Evolutionary conservation across 2,329 filamentous ascomycete species (phyloP).

Genomic region (Chaetothyriales sp.): DNA sequence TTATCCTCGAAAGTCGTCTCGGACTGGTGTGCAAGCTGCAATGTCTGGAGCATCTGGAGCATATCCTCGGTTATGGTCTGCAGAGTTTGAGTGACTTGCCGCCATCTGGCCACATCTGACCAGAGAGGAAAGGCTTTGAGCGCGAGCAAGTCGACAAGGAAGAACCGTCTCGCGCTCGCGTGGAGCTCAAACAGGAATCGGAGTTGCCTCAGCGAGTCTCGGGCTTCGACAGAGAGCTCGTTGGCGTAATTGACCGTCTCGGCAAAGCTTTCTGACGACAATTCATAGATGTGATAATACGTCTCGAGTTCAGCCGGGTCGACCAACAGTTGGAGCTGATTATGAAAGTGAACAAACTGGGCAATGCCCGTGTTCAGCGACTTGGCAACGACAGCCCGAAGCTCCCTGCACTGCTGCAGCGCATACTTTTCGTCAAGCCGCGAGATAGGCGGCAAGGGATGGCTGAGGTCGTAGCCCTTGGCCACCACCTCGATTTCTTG

Average conservation of each 20-base stretch:
- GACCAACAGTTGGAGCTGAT: slow-evolving; percentile 54
- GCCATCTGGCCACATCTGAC: slow-evolving; percentile 14
- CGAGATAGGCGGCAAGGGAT: slow-evolving; percentile 79
- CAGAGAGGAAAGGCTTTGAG: slow-evolving; percentile 52
- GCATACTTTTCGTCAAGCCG: slow-evolving; percentile 74
- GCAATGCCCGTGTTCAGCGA: slow-evolving; percentile 56
- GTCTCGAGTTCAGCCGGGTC: slow-evolving; percentile 73
- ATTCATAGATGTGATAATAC: slow-evolving; percentile 80
- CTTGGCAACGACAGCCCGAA: slow-evolving; percentile 60
- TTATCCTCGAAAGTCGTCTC: not conserved
- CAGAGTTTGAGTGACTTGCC: slow-evolving; percentile 59
- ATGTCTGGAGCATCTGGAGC: slow-evolving; percentile 4
- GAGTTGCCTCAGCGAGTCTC: slow-evolving; percentile 61
- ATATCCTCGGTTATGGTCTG: slow-evolving; percentile 49
- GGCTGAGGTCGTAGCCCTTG: slow-evolving; percentile 75
- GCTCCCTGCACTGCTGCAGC: slow-evolving; percentile 58
- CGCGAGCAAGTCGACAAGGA: slow-evolving; percentile 77
- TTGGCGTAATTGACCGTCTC: slow-evolving; percentile 53
- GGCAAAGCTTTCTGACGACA: slow-evolving; percentile 56
- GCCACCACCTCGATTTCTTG: slow-evolving; percentile 95
- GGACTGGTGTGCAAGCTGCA: not conserved
- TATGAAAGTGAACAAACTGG: slow-evolving; percentile 55
- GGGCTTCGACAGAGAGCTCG: slow-evolving; percentile 55
- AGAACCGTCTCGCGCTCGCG: slow-evolving; percentile 65
- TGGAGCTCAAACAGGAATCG: slow-evolving; percentile 71